Conservation (phyloP, 768 basidiomycete species). For the Rhizopogon salebrosus region DNA sequence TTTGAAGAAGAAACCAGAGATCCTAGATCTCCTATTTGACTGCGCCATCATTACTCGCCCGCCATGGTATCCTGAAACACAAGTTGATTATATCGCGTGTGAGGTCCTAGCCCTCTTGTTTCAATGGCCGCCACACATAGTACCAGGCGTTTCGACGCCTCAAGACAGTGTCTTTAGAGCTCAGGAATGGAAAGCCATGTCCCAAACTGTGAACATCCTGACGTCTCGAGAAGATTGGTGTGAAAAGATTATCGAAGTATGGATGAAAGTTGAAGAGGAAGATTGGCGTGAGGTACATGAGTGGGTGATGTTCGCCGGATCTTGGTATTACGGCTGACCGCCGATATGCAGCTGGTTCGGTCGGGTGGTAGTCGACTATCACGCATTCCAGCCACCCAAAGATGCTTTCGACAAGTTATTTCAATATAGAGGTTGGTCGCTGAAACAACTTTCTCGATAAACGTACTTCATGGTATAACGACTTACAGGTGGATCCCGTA, state of each 20-base stretch:
- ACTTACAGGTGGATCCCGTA: conserved; percentile 16
- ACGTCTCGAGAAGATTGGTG: conserved; percentile 23
- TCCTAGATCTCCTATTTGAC: conserved; percentile 19
- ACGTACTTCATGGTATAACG: background rate
- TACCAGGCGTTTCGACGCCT: conserved; percentile 20
- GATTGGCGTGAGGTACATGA: conserved; percentile 12
- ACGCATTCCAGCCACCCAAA: conserved; percentile 7
- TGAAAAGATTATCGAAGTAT: conserved; percentile 19
- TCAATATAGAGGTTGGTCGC: conserved; percentile 13
- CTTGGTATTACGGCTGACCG: background rate
- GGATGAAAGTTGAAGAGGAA: conserved; percentile 24
- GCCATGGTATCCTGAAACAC: conserved; percentile 24
- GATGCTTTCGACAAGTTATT: conserved; percentile 13
- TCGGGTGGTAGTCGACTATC: conserved; percentile 12
- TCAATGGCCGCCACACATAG: conserved; percentile 12
- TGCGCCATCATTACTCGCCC: conserved; percentile 20
- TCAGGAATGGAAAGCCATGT: conserved; percentile 20
- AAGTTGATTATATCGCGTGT: conserved; percentile 16
- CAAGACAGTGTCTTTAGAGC: conserved; percentile 7
- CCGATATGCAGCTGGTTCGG: conserved; percentile 8
- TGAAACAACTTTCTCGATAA: background rate
- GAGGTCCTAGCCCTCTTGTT: conserved; percentile 23
- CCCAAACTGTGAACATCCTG: conserved; percentile 17
- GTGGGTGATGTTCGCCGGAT: conserved; percentile 6
- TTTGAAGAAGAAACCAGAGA: conserved; percentile 13